phyloP scores from a whole-genome alignment of 768 basidiomycete genomes.

The Leccinum rimulosum region DNA sequence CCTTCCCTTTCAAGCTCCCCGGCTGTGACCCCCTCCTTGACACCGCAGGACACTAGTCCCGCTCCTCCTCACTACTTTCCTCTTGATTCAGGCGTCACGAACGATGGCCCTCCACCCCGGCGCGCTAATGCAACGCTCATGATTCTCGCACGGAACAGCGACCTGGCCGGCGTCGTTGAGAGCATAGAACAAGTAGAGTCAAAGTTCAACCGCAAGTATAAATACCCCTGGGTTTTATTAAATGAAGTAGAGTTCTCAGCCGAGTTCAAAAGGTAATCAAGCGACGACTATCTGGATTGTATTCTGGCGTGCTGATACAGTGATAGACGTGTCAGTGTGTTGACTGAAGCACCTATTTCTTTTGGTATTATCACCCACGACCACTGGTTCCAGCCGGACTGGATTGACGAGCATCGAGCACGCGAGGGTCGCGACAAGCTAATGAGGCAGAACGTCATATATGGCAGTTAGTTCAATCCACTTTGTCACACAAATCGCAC shows the following conservation, averaged over 20 bases:
- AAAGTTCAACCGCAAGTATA: slow-evolving; percentile 54
- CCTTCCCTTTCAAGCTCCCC: not conserved
- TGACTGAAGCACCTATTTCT: slow-evolving; percentile 42
- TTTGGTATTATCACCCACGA: slow-evolving; percentile 59
- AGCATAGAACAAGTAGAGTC: slow-evolving; percentile 57
- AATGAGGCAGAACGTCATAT: slow-evolving; percentile 45
- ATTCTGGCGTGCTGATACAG: slow-evolving; percentile 13
- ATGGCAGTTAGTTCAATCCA: slow-evolving; percentile 40
- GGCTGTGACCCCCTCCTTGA: not conserved
- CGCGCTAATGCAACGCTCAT: slow-evolving; percentile 61
- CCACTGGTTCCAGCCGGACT: slow-evolving; percentile 71
- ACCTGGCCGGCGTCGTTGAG: slow-evolving; percentile 42
- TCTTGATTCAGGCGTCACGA: not conserved
- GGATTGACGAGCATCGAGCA: slow-evolving; percentile 69
- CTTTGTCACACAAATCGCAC: not conserved
- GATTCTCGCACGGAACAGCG: slow-evolving; percentile 50
- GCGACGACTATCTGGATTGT: not conserved
- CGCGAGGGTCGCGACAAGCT: slow-evolving; percentile 50
- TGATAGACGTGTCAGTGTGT: slow-evolving; percentile 31
- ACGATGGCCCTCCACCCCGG: not conserved
- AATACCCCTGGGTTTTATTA: slow-evolving; percentile 64
- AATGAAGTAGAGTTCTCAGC: slow-evolving; percentile 59
- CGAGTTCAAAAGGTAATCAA: slow-evolving; percentile 47
- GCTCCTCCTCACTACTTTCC: slow-evolving; percentile 2
- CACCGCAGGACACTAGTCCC: not conserved